Base-by-base conservation (phyloP, 2,329 filamentous ascomycete species). In the Penicillium verrucosum region DNA sequence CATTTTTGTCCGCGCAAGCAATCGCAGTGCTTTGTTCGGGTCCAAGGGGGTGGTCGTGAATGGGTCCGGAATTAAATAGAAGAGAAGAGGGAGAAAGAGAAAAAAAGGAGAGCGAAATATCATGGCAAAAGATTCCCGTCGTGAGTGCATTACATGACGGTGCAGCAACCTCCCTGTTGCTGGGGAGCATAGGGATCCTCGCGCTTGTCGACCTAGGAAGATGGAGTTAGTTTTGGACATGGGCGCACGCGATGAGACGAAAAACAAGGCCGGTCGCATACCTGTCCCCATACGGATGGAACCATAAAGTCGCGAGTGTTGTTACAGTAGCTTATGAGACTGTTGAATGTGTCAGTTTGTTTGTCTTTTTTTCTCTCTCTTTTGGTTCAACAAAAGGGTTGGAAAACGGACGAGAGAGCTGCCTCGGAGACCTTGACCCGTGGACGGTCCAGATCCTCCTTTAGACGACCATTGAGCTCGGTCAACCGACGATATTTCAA, bases 221-320 rank as follows among this genome's bases (percentile, higher is more conserved):
- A 34, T 25, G 44, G 34, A 34, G 62, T 64, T 58, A 65, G 62
- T 52, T 40, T 25, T 12, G 43, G 42, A 51, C 51, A 18, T 9
- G 25, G 10, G 52, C 54, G 57, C 53, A 57, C 41, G 47, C 44
- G 53, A 45, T 29, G 25, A 34, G 37, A 59, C 45, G 44, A 27
- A 38, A 42, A 49, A 49, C 0, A 32, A 3, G 11, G 29, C 42
- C 49, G 58, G 58, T 63, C 60, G 65, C 70, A 69, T 80, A 87
- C 85, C 60, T 88, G 85, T 66, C 93, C 93, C 94, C 94, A 99
- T 76, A 95, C 90, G 52, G 92, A 96, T 50, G 92, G 92, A 56
- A 97, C 92, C 94, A 99, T 97, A 81, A 96, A 97, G 76, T 99
- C 94, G 77, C 93, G 89, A 68, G 94, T 97, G 77, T 90, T 92